Evolutionary conservation across 2,329 filamentous ascomycete species (phyloP).

Genomic region (Beauveria brongniartii): DNA sequence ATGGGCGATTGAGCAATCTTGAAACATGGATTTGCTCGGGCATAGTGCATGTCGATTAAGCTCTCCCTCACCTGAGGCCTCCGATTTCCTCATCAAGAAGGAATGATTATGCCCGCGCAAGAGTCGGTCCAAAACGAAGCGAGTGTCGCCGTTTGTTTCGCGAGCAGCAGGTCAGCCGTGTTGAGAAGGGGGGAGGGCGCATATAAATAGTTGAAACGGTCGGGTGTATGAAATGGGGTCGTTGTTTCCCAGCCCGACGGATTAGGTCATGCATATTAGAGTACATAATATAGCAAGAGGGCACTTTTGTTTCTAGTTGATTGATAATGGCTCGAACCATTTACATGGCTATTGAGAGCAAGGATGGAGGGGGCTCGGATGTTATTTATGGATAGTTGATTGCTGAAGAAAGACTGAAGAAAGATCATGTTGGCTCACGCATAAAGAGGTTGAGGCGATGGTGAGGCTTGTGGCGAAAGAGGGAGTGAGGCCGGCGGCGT

Average conservation of each 20-base stretch:
- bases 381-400: too few relatives aligned
- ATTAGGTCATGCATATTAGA: too few relatives aligned
- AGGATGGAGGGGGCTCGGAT: too few relatives aligned
- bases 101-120: not conserved
- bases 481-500: not conserved
- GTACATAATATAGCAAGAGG: too few relatives aligned
- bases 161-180: not conserved
- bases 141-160: slow-evolving; percentile 2
- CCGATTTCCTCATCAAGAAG: not conserved
- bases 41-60: too few relatives aligned
- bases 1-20: not conserved
- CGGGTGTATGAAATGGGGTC: too few relatives aligned
- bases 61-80: not conserved
- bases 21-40: not conserved
- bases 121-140: not conserved
- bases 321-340: too few relatives aligned
- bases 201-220: not conserved
- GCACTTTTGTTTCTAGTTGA: too few relatives aligned
- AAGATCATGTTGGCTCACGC: not conserved
- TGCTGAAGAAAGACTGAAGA: too few relatives aligned
- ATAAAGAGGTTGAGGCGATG: not conserved
- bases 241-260: too few relatives aligned
- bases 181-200: not conserved
- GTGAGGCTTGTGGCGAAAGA: not conserved
- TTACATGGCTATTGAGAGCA: too few relatives aligned